phyloP scores from a whole-genome alignment of 345 rosid species.

The sweet orange (Citrus sinensis) region DNA sequence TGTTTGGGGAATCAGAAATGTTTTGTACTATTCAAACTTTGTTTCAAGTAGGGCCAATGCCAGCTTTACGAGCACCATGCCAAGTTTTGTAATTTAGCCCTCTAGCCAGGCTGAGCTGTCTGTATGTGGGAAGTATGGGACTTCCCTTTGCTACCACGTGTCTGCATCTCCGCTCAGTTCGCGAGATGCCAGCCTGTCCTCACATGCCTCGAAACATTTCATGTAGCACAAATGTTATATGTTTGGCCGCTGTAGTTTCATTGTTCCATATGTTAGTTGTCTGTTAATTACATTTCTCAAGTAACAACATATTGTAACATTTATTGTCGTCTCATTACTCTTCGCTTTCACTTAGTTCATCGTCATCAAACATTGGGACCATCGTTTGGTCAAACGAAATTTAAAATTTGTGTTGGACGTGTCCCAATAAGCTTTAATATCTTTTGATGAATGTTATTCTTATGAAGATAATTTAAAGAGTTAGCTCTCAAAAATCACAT shows the following conservation, averaged over 20 bases:
- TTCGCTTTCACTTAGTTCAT: neutral
- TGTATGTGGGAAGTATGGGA: too few relatives aligned
- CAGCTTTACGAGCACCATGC: neutral
- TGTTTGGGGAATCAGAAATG: neutral
- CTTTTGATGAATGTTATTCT: neutral
- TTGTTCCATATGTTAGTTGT: too few relatives aligned
- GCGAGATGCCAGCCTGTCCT: neutral
- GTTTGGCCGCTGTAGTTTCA: neutral
- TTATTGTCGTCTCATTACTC: neutral
- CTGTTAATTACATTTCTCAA: too few relatives aligned
- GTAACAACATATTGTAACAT: neutral
- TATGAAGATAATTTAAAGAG: neutral
- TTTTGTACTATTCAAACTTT: neutral
- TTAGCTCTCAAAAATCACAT: neutral
- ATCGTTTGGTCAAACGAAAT: neutral
- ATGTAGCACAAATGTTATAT: neutral
- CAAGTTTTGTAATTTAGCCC: neutral
- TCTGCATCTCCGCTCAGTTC: neutral
- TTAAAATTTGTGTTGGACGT: neutral
- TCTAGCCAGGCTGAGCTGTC: neutral
- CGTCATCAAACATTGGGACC: neutral
- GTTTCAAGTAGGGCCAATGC: neutral
- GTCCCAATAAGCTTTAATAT: neutral
- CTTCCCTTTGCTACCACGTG: constrained; percentile 9
- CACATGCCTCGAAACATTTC: neutral